Conservation (phyloP, 345 rosid genomes). For the Jatropha curcas region DNA sequence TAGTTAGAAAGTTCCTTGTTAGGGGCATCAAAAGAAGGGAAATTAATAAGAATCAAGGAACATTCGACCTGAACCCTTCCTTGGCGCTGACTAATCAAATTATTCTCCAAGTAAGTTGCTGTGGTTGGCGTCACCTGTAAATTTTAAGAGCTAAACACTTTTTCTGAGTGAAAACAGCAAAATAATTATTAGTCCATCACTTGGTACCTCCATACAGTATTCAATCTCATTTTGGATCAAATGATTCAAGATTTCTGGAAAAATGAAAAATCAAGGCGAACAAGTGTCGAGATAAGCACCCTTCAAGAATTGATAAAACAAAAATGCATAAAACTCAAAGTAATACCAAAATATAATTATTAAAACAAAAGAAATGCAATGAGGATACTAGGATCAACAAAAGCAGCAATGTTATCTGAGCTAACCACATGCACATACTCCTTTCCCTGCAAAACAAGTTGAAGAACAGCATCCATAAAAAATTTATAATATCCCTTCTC, state of each 20-base stretch:
- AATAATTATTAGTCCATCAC: conserved; percentile 11
- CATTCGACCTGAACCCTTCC: conserved; percentile 43
- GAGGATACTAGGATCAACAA: conserved; percentile 62
- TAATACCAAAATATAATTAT: background rate
- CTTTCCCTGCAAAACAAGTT: conserved; percentile 52
- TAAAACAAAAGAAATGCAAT: conserved; percentile 14
- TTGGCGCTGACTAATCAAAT: conserved; percentile 18
- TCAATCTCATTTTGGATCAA: conserved; percentile 48
- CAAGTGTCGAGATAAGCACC: conserved; percentile 2
- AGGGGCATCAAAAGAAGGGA: no score
- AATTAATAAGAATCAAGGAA: conserved; percentile 2
- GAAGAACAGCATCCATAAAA: background rate
- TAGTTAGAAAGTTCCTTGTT: background rate
- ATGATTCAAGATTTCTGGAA: conserved; percentile 55
- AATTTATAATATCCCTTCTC: background rate
- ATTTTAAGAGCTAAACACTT: conserved; percentile 4
- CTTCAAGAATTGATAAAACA: background rate
- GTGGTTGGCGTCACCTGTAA: conserved; percentile 43
- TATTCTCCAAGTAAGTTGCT: conserved; percentile 15
- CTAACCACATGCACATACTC: conserved; percentile 48
- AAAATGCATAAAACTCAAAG: background rate
- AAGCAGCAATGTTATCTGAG: conserved; percentile 40
- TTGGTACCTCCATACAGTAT: conserved; percentile 61
- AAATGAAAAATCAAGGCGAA: conserved; percentile 42
- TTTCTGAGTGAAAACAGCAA: conserved; percentile 3